Percentiles rank a stretch among this genome's conserved stretches.
Conservation (phyloP, 2,329 filamentous ascomycete genomes). For the Aspergillus aculeatus region DNA sequence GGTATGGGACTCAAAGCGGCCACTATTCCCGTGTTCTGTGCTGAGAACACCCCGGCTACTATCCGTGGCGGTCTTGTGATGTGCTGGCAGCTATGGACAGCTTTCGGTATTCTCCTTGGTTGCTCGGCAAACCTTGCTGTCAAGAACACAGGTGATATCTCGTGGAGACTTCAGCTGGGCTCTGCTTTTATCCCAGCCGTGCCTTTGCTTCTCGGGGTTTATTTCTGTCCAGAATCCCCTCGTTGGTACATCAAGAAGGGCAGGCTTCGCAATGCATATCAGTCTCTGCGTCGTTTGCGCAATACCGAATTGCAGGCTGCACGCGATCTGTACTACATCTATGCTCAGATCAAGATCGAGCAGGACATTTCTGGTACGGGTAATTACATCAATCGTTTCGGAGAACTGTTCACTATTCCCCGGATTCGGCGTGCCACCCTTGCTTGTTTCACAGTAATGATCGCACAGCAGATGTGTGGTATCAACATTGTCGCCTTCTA, state of each 20-base stretch:
- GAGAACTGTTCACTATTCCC: conserved; percentile 51
- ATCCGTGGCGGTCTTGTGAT: conserved; percentile 59
- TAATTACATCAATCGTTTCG: conserved; percentile 62
- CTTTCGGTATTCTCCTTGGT: conserved; percentile 66
- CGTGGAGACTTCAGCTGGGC: conserved; percentile 64
- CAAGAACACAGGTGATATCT: conserved; percentile 56
- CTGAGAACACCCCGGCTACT: conserved; percentile 55
- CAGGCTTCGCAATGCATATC: conserved; percentile 60
- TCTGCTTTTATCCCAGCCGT: conserved; percentile 66
- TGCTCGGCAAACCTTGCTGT: conserved; percentile 65
- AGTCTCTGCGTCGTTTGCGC: conserved; percentile 57
- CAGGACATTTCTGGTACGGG: conserved; percentile 42
- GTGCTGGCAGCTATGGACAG: conserved; percentile 55
- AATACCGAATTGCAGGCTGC: conserved; percentile 61
- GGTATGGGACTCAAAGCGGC: conserved; percentile 63
- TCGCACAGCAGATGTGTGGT: conserved; percentile 70
- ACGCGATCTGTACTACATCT: conserved; percentile 62
- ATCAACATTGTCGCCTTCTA: conserved; percentile 78
- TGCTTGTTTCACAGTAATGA: conserved; percentile 78
- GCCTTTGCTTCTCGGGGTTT: conserved; percentile 58
- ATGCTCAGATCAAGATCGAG: conserved; percentile 53
- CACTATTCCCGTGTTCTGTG: conserved; percentile 56
- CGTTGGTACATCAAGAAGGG: conserved; percentile 68
- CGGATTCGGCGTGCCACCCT: conserved; percentile 62
- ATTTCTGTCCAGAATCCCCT: conserved; percentile 63